These are phyloP conservation scores for Nemania abortiva DNA, from an alignment of 2,329 filamentous ascomycete genomes.

Conservation along the genomic window DNA sequence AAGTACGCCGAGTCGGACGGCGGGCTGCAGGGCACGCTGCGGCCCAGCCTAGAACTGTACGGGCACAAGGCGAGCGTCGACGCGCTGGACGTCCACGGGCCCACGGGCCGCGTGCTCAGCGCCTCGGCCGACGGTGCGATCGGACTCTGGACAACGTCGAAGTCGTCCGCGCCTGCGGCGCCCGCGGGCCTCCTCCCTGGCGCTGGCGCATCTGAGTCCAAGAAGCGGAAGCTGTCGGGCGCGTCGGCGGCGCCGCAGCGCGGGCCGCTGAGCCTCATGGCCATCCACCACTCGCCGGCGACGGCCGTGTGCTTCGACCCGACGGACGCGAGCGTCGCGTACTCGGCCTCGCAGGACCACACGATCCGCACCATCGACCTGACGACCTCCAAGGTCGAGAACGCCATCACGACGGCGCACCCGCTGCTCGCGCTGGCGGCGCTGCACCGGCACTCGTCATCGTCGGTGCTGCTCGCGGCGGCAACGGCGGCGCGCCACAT, in stretches of 20 bases:
- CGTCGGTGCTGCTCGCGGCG: slow-evolving; percentile 67
- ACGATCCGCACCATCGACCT: slow-evolving; percentile 92
- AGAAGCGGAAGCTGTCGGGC: slow-evolving; percentile 77
- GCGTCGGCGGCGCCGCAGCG: slow-evolving; percentile 74
- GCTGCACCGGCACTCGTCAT: slow-evolving; percentile 64
- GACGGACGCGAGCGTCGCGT: slow-evolving; percentile 86
- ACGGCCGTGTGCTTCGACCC: slow-evolving; percentile 88
- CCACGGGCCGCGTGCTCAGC: slow-evolving; percentile 83
- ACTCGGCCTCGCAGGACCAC: slow-evolving; percentile 92
- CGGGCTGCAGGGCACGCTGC: slow-evolving; percentile 71
- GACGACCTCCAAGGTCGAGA: slow-evolving; percentile 81
- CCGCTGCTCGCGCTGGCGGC: slow-evolving; percentile 83
- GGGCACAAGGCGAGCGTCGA: slow-evolving; percentile 83
- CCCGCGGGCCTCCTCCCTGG: slow-evolving; percentile 77
- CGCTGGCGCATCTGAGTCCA: slow-evolving; percentile 71
- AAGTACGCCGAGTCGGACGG: slow-evolving; percentile 79
- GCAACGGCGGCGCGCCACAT: slow-evolving; percentile 90
- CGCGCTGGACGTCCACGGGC: slow-evolving; percentile 77
- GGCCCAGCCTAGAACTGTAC: slow-evolving; percentile 83
- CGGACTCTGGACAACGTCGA: slow-evolving; percentile 89
- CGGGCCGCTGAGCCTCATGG: slow-evolving; percentile 80
- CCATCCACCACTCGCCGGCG: slow-evolving; percentile 78
- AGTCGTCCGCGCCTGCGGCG: slow-evolving; percentile 79
- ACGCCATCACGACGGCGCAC: slow-evolving; percentile 85
- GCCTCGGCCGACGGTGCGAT: slow-evolving; percentile 85